These are phyloP conservation scores for Pachyrhizus erosus DNA, from an alignment of 306 rosid species.

Conservation along the genomic window DNA sequence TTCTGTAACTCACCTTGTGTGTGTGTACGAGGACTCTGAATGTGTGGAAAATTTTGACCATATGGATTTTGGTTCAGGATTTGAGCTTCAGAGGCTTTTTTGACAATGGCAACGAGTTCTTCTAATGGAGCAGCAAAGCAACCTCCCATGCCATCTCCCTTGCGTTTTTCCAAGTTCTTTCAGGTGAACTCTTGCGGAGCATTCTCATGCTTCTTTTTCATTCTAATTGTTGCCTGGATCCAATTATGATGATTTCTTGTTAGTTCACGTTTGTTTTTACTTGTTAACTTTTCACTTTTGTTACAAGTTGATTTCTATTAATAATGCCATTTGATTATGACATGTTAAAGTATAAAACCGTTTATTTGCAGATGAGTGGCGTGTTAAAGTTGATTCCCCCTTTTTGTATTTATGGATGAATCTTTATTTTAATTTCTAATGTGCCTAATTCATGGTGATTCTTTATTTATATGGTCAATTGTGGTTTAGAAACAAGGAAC, in stretches of 20 bases:
- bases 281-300: background rate
- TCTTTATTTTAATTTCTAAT: background rate
- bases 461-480: background rate
- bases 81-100: conserved; percentile 29
- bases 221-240: conserved; percentile 21
- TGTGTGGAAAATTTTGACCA: conserved; percentile 27
- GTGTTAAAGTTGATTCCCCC: background rate
- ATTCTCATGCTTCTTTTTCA: background rate
- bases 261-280: background rate
- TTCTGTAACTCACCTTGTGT: background rate
- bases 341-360: background rate
- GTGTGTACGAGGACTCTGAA: background rate
- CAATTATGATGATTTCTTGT: background rate
- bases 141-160: conserved; percentile 88
- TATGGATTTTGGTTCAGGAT: conserved; percentile 44
- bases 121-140: conserved; percentile 79
- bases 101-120: conserved; percentile 63
- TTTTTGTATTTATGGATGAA: background rate
- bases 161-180: conserved; percentile 89
- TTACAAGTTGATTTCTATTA: background rate
- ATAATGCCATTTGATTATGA: background rate
- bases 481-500: background rate
- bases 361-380: background rate
- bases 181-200: conserved; percentile 57
- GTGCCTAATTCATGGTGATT: background rate